Base-by-base conservation (phyloP, 768 basidiomycete genomes). In the Tulasnella sp. region DNA sequence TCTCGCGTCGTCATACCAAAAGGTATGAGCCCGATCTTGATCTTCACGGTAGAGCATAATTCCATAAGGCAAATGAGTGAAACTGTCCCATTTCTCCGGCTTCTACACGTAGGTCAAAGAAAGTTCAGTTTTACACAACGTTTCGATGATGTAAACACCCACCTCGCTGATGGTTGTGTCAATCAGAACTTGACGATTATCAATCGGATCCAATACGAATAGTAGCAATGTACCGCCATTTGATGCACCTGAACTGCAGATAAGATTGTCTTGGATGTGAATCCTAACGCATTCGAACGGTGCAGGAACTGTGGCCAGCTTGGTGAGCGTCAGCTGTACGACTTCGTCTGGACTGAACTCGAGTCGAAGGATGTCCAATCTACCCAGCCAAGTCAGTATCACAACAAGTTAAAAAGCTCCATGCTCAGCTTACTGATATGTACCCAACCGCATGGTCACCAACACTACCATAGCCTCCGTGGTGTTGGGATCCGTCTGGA, bases 31-130 rank as follows among this genome's bases (percentile, higher is more conserved):
- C 19, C 15, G 19, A 5, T 21, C 26, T 9, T 41, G 45, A 15
- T 49, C 50, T 29, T 59, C 58, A 15, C 34, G 58, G 30, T 59
- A 59, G 2, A 59, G 48, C 48, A 59, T 51, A 29, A 59, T 27
- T 30, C 45, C 30, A 17, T 10, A 15, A 4, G 29, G 21, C 7
- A 32, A 50, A 15, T 32, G 26, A 10, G 58, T 29, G 38, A 59
- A 59, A 15, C 58, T 34, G 45, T 59, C 58, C 34, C 34, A 38
- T 7, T 38, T 7, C 49, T 32, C 19, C 50, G 29, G 21, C 2
- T 29, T 23, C n/a, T 52, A 19, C 51, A 23, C n/a, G n/a, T 4
- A 7, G 34, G 15, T 38, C 15, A 8, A 38, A 9, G 19, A 9
- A 8, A 7, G 15, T 15, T 38, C n/a, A 29, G 34, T 5, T 13